These are phyloP conservation scores for Sinapis alba DNA, from an alignment of 441 rosid species.

Conservation along the genomic window DNA sequence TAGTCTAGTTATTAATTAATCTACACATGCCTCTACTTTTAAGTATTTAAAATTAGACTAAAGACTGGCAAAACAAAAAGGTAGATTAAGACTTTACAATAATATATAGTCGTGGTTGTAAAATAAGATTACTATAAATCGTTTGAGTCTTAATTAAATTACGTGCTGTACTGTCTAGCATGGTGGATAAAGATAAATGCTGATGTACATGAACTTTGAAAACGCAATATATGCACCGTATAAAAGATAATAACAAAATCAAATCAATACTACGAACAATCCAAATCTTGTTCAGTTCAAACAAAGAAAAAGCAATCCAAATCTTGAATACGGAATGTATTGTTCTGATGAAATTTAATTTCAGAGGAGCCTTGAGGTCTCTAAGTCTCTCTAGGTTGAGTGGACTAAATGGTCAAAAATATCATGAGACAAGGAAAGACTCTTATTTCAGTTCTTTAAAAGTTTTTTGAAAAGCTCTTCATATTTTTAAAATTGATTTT, in stretches of 20 bases:
- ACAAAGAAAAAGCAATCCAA: background rate
- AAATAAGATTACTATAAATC: conserved; percentile 8
- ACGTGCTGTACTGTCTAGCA: conserved; percentile 24
- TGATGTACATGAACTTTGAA: conserved; percentile 4
- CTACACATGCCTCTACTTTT: background rate
- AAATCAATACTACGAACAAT: background rate
- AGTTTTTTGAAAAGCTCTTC: background rate
- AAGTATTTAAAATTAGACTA: background rate
- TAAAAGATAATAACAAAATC: conserved; percentile 1
- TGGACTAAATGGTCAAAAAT: conserved; percentile 28
- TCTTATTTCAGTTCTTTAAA: conserved; percentile 3
- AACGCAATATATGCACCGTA: conserved; percentile 16
- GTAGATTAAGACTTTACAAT: background rate
- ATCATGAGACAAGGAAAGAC: conserved; percentile 28
- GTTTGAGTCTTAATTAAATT: conserved; percentile 2
- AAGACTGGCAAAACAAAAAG: background rate
- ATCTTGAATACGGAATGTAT: background rate
- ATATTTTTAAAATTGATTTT: background rate
- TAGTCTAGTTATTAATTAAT: background rate
- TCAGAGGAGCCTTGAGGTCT: conserved; percentile 7
- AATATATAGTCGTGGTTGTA: background rate
- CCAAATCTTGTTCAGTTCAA: background rate
- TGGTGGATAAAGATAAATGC: conserved; percentile 20
- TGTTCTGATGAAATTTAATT: background rate
- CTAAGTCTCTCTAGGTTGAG: background rate